These are phyloP conservation scores for Populus simonii DNA, from an alignment of 345 rosid species.

Conservation along the genomic window DNA sequence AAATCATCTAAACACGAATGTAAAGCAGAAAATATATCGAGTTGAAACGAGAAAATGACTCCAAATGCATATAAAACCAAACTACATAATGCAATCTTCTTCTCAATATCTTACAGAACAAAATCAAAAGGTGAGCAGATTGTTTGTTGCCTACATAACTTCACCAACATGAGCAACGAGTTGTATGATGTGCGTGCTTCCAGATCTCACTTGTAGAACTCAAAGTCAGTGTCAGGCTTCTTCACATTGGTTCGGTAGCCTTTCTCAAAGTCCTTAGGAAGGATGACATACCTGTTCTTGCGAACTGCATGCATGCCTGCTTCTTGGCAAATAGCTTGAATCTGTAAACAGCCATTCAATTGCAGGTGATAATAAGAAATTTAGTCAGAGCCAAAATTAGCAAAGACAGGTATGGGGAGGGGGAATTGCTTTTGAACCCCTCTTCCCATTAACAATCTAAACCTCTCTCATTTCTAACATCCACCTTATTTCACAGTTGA, in stretches of 20 bases:
- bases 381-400: neutral
- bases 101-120: neutral
- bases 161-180: neutral
- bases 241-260: slow-evolving; percentile 96
- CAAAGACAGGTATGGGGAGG: neutral
- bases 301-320: slow-evolving; percentile 99
- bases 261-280: slow-evolving; percentile 97
- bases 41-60: neutral
- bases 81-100: neutral
- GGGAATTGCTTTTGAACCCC: neutral
- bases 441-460: too few relatives aligned
- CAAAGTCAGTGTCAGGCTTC: slow-evolving; percentile 98
- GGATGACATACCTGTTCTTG: slow-evolving; percentile 92
- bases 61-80: neutral
- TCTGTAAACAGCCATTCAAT: slow-evolving; percentile 40
- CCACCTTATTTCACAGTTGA: neutral
- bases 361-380: too few relatives aligned
- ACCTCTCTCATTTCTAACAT: neutral
- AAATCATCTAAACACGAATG: too few relatives aligned
- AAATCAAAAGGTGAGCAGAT: neutral
- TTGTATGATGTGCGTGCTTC: neutral
- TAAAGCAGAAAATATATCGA: neutral
- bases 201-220: slow-evolving; percentile 74
- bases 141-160: neutral
- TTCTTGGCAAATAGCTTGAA: slow-evolving; percentile 96